These are phyloP conservation scores for Mariannaea elegans DNA, from an alignment of 2,329 filamentous ascomycete genomes.

Conservation along the genomic window DNA sequence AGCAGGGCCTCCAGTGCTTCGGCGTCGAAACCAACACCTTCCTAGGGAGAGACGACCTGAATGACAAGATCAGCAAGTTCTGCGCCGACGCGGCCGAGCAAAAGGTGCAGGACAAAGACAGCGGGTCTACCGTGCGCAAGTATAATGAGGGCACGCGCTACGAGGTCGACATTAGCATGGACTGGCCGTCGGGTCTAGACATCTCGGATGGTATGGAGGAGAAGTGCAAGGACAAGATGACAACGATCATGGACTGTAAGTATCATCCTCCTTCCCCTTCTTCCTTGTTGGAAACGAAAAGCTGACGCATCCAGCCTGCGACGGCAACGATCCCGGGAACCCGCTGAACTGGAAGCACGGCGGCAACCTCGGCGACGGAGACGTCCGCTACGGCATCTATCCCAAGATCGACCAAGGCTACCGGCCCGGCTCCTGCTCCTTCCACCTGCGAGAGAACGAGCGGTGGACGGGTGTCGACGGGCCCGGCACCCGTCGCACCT, in stretches of 20 bases:
- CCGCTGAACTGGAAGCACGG: constrained; percentile 7
- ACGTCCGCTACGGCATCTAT: neutral
- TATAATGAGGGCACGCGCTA: neutral
- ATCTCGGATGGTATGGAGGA: neutral
- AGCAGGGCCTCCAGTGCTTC: neutral
- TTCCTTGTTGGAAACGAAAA: neutral
- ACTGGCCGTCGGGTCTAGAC: neutral
- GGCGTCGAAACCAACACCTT: neutral
- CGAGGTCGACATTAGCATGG: neutral
- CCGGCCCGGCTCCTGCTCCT: neutral
- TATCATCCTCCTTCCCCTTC: neutral
- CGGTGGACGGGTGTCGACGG: neutral
- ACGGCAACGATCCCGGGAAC: neutral
- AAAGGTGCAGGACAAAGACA: neutral
- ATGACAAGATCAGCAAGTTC: neutral
- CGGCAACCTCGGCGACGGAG: neutral
- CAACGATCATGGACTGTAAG: neutral
- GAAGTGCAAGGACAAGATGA: neutral
- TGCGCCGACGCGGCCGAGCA: neutral
- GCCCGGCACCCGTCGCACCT: neutral
- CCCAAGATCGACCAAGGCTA: constrained; percentile 6
- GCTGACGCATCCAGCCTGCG: neutral
- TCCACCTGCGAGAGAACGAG: constrained; percentile 3
- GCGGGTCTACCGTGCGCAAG: neutral
- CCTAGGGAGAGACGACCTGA: neutral